Evolutionary conservation across 2,329 filamentous ascomycete genomes (phyloP), one percentile per base, ranked within the genome.

Genomic region (Penicillium sp.): DNA sequence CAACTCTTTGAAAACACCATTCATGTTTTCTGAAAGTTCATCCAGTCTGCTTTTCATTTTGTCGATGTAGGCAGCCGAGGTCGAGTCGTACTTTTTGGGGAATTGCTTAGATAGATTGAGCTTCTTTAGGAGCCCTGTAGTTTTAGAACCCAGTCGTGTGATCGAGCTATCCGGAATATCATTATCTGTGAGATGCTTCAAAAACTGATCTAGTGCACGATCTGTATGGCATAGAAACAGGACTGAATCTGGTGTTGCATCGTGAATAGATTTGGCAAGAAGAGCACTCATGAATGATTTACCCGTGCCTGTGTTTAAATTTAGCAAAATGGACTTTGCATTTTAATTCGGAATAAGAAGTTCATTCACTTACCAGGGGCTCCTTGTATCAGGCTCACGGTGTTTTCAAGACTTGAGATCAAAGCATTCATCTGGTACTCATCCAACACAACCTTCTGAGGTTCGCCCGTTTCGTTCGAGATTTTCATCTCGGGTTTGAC

Each of bases 251-350:
- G 59, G 12, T 0, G 79, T 81, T 5, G 74, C 62, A 0, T 79
- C 63, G 9, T 83, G 68, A 0, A 90, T 64, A 0, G 76, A 66
- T 51, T 83, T 82, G 0, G 81, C 80, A 0, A 85, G 73, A 1
- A 86, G 69, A 0, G 85, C 82, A 0, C 87, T 87, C 3, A 88
- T 79, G 60, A 88, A 88, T 0, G 85, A 88, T 61, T 91, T 91
- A 0, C 88, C 87, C 0, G 86, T 90, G 0, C 85, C 83, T 83
- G 52, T 26, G 18, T 33, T 18, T 21, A 28, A 12, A 30, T 45
- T 28, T 20, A 35, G 18, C 9, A 14, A 28, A 42, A 28, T 28
- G 11, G 12, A n/a, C n/a, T 26, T 33, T 12, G 18, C 38, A 12
- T 20, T 30, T 45, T 50, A 8, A 12, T 3, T 46, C 18, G 16